Evolutionary conservation across 441 rosid genomes (phyloP).

Genomic region (Populus hybrid): DNA sequence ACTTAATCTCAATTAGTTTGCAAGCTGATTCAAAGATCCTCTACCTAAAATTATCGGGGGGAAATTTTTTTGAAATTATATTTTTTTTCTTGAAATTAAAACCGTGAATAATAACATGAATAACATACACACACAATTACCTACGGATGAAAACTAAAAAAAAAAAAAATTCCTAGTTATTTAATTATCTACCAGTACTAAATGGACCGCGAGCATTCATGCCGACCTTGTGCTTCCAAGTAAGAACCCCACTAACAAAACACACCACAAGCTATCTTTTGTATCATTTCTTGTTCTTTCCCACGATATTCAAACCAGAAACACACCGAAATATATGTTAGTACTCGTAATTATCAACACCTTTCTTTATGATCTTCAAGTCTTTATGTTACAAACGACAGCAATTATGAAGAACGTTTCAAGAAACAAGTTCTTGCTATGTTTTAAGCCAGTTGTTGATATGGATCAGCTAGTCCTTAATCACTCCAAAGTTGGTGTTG

Average conservation of each 20-base stretch:
- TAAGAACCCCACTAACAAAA: background rate
- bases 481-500: background rate
- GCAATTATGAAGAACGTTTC: slow-evolving; percentile 33
- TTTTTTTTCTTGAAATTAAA: too few relatives aligned
- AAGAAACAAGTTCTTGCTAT: slow-evolving; percentile 36
- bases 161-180: background rate
- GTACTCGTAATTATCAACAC: background rate
- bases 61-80: too few relatives aligned
- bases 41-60: too few relatives aligned
- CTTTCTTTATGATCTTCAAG: too few relatives aligned
- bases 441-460: slow-evolving; percentile 42
- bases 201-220: background rate
- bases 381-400: too few relatives aligned
- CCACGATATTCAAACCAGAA: background rate
- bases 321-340: background rate
- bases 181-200: background rate
- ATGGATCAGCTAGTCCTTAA: slow-evolving; percentile 28
- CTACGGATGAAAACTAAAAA: background rate
- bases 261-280: background rate
- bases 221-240: background rate
- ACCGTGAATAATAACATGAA: background rate
- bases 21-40: too few relatives aligned
- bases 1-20: too few relatives aligned
- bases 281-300: background rate
- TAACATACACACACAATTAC: background rate